A percentile compares a stretch with the other conserved stretches of the same genome.
Evolutionary conservation across 2,329 filamentous ascomycete genomes (phyloP).

Genomic region (Aureobasidium mangrovei): DNA sequence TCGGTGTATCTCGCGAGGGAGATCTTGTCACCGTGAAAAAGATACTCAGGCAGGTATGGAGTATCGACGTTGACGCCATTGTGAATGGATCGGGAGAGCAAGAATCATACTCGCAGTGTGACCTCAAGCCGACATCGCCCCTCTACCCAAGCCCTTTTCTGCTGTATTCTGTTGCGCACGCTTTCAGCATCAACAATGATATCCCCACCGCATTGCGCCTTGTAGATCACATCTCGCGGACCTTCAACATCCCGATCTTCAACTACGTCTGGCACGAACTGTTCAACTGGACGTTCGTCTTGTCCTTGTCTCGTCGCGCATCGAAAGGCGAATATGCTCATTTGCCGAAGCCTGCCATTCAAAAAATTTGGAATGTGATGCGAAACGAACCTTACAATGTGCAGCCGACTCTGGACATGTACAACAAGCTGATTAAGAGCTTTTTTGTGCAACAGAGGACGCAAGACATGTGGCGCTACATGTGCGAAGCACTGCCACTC

Average conservation of each 20-base stretch:
- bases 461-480: conserved; percentile 18
- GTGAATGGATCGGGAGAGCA: conserved; percentile 19
- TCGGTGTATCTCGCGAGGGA: conserved; percentile 45
- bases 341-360: conserved; percentile 38
- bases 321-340: conserved; percentile 18
- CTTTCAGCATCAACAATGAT: conserved; percentile 58
- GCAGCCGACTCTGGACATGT: conserved; percentile 49
- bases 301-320: conserved; percentile 32
- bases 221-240: conserved; percentile 53
- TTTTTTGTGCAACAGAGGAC: conserved; percentile 16
- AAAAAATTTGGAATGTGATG: conserved; percentile 52
- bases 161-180: conserved; percentile 58
- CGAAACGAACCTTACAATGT: conserved; percentile 48
- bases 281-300: conserved; percentile 57
- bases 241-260: conserved; percentile 51
- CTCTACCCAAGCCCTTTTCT: conserved; percentile 51
- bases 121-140: conserved; percentile 39
- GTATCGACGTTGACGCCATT: conserved; percentile 41
- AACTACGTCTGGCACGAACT: conserved; percentile 55
- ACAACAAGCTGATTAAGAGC: conserved; percentile 31
- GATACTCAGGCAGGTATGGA: conserved; percentile 46
- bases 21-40: conserved; percentile 38
- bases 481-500: conserved; percentile 19
- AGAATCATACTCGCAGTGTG: background rate
- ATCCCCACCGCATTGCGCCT: conserved; percentile 50